Base-by-base conservation (phyloP, 352 stramenopile species). In the Pythium folliculosum region DNA sequence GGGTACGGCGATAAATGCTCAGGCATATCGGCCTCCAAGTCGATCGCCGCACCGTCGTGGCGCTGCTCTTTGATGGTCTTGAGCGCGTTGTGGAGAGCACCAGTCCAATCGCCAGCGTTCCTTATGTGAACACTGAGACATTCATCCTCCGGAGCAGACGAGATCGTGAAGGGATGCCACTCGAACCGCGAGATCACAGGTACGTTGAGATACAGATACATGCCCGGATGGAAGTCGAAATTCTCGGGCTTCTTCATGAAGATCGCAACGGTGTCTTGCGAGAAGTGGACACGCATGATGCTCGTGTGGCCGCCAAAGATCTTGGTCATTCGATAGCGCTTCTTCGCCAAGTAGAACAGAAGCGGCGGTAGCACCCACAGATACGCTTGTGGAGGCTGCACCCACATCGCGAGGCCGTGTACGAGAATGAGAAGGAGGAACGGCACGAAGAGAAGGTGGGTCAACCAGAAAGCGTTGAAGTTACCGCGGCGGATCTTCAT, bases 111-210 rank as follows among this genome's bases (percentile, higher is more conserved):
- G 1, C 84, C 82, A 8, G 78, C 73, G 10, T 80, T 87, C 23
- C 80, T 81, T 53, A 95, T 85, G 68, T 91, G 84, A 10, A 95
- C 64, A 51, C 79, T 88, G 16, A 92, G 50, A 47, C 82, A 84
- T 9, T 77, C 67, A 62, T 96, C 85, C 55, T 88, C 71, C 0
- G 89, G 89, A 0, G 86, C 87, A 5, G 83, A 94, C n/a, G 87
- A 94, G 59, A 97, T 84, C 35, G 85, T 96, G 69, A 96, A 97
- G 35, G 90, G 89, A 76, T 97, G 90, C 89, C 89, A 96, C 73
- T 96, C 81, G 35, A 82, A 81, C 45, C 78, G 67, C 9, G 86
- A 92, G 65, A 97, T 80, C 19, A 76, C 52, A 1, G 89, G 88
- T 16, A 97, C 75, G 52, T 96, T 91, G 19, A 97, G 50, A 60